A percentile compares a stretch with the other conserved stretches of the same genome.
These are phyloP conservation scores for Termitomyces sp. DNA, from an alignment of 768 basidiomycete genomes.

Conservation along the genomic window DNA sequence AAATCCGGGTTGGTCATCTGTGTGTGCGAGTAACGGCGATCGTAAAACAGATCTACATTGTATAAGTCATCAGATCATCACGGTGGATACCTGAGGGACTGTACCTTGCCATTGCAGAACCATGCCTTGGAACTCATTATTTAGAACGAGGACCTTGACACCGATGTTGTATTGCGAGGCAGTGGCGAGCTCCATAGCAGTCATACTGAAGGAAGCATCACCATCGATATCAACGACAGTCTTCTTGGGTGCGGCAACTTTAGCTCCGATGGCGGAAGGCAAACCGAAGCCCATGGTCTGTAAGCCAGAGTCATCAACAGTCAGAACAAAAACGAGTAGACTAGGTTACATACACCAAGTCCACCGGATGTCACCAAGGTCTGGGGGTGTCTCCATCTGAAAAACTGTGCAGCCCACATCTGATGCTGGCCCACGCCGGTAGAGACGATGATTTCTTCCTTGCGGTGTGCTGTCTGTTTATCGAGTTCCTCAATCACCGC, in stretches of 20 bases:
- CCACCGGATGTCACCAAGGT: constrained; percentile 93
- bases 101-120: constrained; percentile 97
- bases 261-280: constrained; percentile 92
- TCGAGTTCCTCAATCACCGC: constrained; percentile 94
- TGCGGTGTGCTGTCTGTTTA: constrained; percentile 65
- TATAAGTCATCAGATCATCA: not conserved
- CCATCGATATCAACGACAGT: constrained; percentile 95
- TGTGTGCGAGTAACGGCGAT: constrained; percentile 94
- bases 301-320: not conserved
- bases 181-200: constrained; percentile 97
- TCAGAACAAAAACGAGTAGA: constrained; percentile 2
- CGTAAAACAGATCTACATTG: constrained; percentile 85
- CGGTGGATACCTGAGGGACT: constrained; percentile 10
- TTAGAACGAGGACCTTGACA: constrained; percentile 88
- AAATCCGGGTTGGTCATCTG: constrained; percentile 96
- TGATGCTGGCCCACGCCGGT: constrained; percentile 99
- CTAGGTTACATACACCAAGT: constrained; percentile 65
- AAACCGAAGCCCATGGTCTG: constrained; percentile 99
- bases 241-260: constrained; percentile 92
- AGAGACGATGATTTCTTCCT: constrained; percentile 81
- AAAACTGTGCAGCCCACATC: constrained; percentile 98
- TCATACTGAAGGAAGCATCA: constrained; percentile 99
- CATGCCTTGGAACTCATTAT: constrained; percentile 99
- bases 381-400: constrained; percentile 82
- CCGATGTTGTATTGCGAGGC: constrained; percentile 90